Evolutionary conservation across 495 filamentous ascomycete species (phyloP), one percentile per base, ranked within the genome.

Genomic region (Margaritispora aquatica): DNA sequence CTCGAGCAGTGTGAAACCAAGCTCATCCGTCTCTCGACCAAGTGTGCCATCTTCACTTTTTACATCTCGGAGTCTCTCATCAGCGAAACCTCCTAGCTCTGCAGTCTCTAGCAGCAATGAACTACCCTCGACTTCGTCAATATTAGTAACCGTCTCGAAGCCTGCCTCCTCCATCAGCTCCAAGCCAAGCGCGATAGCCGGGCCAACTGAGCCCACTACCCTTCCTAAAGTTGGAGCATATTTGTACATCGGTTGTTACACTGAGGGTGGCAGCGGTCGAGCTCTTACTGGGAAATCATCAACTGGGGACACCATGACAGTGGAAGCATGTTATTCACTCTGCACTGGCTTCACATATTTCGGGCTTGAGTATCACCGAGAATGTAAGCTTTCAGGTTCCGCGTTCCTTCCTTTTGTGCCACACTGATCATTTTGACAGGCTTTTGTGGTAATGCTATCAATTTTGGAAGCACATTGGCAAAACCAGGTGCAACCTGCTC

Each of bases 351-450:
- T 59, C 57, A 49, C 23, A 1, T 70, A 64, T 34, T 71, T 73
- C 44, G 73, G 68, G 22, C 59, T 66, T 4, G 73, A 77, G 59
- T 77, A 73, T 54, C 58, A 63, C 15, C 48, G 58, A 3, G 68
- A 70, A 38, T 72, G 56, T 56, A 11, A 26, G 54, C 26, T 50
- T 4, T 19, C 9, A 24, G 23, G 2, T 3, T 10, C 24, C 9
- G 4, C 20, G 8, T 54, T 54, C 17, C 17, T 21, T 2, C 19
- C 19, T 17, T 23, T 23, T 36, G 13, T n/a, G n/a, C n/a, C n/a
- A n/a, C n/a, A n/a, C 27, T 53, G n/a, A 36, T 41, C 9, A 38
- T 41, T 38, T 22, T 34, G 9, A 44, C 29, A 56, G 54, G 71
- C 56, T 74, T 64, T 50, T 74, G 71, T 54, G 70, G 70, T 10